Base-by-base conservation (phyloP, 2,329 filamentous ascomycete species). In the Madurella mycetomatis region DNA sequence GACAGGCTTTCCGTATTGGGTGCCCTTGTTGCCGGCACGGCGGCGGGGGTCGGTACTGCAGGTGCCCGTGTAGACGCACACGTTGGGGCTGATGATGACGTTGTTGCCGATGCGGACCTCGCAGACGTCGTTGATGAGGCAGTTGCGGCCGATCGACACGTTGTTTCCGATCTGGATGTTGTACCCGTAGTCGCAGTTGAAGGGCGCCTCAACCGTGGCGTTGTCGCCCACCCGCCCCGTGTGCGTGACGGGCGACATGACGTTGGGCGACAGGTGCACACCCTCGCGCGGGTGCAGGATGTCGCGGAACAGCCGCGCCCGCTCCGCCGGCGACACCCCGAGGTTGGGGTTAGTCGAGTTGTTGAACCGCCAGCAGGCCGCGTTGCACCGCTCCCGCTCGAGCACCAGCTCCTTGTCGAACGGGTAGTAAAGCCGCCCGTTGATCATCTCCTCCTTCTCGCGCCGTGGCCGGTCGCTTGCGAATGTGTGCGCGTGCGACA, bases 401-500 rank as follows among this genome's bases (percentile, higher is more conserved):
- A 88, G 79, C 13, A 88, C 80, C 5, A 99, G 79, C 64, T 90
- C 86, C 56, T 84, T 81, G 66, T 90, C 85, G 59, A 87, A 92
- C 7, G 89, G 88, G 57, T 85, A 85, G 70, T 90, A 97, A n/a
- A 83, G 80, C 41, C 88, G 80, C 12, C 89, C 89, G 32, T 79
- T 78, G 15, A 95, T 75, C 92, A 97, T 97, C 68, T 94, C 90
- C 56, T 95, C 88, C 70, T 94, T 94, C 67, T 96, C 90, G 1
- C 85, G 87, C 56, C 78, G 73, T 64, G 66, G 64, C 62, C 72
- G 62, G 11, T 64, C 64, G 1, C 62, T 58, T 1, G 68, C 51
- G 43, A 77, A 79, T 56, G 34, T 12, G 34, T 79, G 77, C 8
- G 78, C 71, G 63, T 83, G 80, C 19, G 79, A 80, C 46, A 85